These are phyloP conservation scores for Hermanozyma aechmeae DNA, from an alignment of 805 yeast genomes.

Conservation along the genomic window DNA sequence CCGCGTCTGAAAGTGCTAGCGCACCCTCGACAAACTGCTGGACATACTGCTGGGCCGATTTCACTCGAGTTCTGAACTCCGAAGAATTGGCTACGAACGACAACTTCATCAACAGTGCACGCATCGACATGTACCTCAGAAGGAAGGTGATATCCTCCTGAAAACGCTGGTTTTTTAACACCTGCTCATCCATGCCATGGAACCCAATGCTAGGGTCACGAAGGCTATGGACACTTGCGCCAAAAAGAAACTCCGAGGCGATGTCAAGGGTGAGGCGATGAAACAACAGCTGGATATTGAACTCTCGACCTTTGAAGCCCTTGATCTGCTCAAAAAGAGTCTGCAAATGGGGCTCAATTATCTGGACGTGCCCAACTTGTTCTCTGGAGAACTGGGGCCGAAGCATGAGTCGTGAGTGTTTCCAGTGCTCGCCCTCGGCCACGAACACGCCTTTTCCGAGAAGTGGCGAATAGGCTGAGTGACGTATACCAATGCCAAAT, in stretches of 20 bases:
- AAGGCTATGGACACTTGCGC: conserved; percentile 24
- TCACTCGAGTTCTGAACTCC: neutral
- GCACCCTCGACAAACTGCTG: neutral
- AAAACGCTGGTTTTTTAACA: neutral
- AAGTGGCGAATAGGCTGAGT: conserved; percentile 4
- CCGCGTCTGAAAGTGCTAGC: neutral
- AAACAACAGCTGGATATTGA: conserved; percentile 6
- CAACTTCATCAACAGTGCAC: neutral
- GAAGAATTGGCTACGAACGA: neutral
- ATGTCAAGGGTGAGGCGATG: conserved; percentile 28
- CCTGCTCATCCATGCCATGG: neutral
- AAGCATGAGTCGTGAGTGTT: conserved; percentile 3
- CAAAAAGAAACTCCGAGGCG: conserved; percentile 33
- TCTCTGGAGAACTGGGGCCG: conserved; percentile 8
- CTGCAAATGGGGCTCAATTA: conserved; percentile 5
- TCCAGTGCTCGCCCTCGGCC: conserved; percentile 6
- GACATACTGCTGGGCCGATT: neutral
- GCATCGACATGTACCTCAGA: neutral
- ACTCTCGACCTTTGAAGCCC: conserved; percentile 1
- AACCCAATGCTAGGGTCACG: conserved; percentile 7
- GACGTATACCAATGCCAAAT: conserved; percentile 5
- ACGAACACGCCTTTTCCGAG: conserved; percentile 7
- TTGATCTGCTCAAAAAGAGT: conserved; percentile 1
- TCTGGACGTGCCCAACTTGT: conserved; percentile 6
- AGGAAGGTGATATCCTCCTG: neutral